These are phyloP conservation scores for Teratosphaeria zuluensis DNA, from an alignment of 2,329 filamentous ascomycete genomes.

Conservation along the genomic window DNA sequence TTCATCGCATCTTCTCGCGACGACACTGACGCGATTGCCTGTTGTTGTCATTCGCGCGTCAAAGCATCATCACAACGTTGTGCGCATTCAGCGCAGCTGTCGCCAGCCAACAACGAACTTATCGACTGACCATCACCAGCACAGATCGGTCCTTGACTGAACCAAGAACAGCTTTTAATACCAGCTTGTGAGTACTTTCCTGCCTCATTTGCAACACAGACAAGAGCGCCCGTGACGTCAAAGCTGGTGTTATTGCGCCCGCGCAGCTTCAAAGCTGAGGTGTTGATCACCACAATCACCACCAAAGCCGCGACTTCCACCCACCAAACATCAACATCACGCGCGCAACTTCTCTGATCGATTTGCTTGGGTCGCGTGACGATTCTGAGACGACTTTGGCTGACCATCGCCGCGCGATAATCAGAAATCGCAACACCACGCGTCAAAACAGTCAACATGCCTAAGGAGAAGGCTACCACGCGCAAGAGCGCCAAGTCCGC, in stretches of 20 bases:
- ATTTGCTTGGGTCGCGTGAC: slow-evolving; percentile 6
- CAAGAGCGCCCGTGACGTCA: slow-evolving; percentile 9
- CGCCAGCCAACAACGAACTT: slow-evolving; percentile 4
- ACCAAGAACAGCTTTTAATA: slow-evolving; percentile 2
- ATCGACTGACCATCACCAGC: neutral
- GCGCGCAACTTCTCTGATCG: slow-evolving; percentile 5
- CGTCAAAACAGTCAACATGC: slow-evolving; percentile 43
- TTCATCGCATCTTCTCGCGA: neutral
- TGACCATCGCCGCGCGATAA: slow-evolving; percentile 2
- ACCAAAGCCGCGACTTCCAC: slow-evolving; percentile 3
- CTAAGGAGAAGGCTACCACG: slow-evolving; percentile 56
- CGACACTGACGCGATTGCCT: slow-evolving; percentile 4
- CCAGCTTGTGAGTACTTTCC: slow-evolving; percentile 7
- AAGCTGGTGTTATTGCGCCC: slow-evolving; percentile 12
- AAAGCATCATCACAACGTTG: slow-evolving; percentile 1
- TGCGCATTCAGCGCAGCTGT: slow-evolving; percentile 1
- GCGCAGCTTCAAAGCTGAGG: slow-evolving; percentile 9
- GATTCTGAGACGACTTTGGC: slow-evolving; percentile 3
- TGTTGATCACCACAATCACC: neutral
- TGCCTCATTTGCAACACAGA: slow-evolving; percentile 1
- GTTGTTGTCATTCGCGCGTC: slow-evolving; percentile 9
- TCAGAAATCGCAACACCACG: slow-evolving; percentile 6
- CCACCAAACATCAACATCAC: slow-evolving; percentile 5
- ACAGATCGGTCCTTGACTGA: slow-evolving; percentile 1
- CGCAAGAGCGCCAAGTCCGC: slow-evolving; percentile 46